Evolutionary conservation across 2,329 filamentous ascomycete species (phyloP).

Genomic region (Colletotrichum abscissum): DNA sequence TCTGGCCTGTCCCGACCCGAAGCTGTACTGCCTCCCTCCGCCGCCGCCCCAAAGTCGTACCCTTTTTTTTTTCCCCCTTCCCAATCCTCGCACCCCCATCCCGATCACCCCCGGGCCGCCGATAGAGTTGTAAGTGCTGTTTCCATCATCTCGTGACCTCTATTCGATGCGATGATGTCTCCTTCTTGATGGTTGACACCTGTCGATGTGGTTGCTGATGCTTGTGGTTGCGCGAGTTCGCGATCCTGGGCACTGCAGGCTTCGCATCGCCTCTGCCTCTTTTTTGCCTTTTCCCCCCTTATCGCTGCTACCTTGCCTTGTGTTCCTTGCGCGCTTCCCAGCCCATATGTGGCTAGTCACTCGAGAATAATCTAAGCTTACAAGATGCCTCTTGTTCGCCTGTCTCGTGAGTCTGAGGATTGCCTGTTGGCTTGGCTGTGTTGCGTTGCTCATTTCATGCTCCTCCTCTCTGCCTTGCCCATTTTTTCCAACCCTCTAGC

Average conservation of each 20-base stretch:
- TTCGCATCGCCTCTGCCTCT: slow-evolving; percentile 3
- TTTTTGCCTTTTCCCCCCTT: not conserved
- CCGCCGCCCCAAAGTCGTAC: slow-evolving; percentile 36
- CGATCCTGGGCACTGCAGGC: slow-evolving; percentile 19
- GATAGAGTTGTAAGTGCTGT: slow-evolving; percentile 40
- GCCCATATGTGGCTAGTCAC: not conserved
- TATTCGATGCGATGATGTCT: slow-evolving; percentile 38
- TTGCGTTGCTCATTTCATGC: slow-evolving; percentile 3
- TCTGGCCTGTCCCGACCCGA: slow-evolving; percentile 8
- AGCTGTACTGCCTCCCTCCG: slow-evolving; percentile 18
- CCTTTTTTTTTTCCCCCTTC: slow-evolving; percentile 38
- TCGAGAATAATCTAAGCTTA: not conserved
- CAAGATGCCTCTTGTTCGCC: not conserved
- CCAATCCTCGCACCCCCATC: slow-evolving; percentile 41
- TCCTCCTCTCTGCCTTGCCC: not conserved
- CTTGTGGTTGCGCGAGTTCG: slow-evolving; percentile 33
- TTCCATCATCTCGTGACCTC: slow-evolving; percentile 42
- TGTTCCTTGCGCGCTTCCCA: not conserved
- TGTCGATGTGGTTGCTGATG: slow-evolving; percentile 40
- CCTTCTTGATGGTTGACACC: slow-evolving; percentile 38
- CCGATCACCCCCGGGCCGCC: slow-evolving; percentile 43
- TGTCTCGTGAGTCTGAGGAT: not conserved
- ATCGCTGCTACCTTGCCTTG: not conserved
- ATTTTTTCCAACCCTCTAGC: not conserved
- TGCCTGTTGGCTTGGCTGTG: slow-evolving; percentile 2